Evolutionary conservation across 2,329 filamentous ascomycete species (phyloP), one percentile per base, ranked within the genome.

Genomic region (Sclerotinia minor): DNA sequence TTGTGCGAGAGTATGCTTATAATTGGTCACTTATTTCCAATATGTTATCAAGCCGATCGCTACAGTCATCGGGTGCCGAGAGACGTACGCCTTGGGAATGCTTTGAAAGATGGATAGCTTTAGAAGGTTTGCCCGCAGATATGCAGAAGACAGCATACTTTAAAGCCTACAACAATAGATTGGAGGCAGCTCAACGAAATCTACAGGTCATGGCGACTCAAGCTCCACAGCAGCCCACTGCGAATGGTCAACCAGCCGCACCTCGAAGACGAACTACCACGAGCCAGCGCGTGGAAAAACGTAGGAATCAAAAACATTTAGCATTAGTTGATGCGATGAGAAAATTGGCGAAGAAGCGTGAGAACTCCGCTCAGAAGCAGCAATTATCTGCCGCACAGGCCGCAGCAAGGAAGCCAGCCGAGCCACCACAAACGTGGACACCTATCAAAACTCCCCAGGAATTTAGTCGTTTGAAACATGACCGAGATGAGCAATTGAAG

Each of bases 81-180:
- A 86, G 95, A 70, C 87, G 95, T 59, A 98, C 94, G 3, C 93
- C 94, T 0, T 99, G 95, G 95, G 95, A 99, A 80, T 99, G 95
- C 77, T 99, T 99, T 74, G 95, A 99, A 79, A 87, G 95, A 54
- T 99, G 94, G 94, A 91, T 97, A 66, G 89, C 91, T 73, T 82
- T 98, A 17, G 95, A 98, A 79, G 93, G 94, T 1, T 82, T 97
- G 49, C 94, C 95, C 5, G 87, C 90, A 15, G 95, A 99, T 72
- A 96, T 98, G 90, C 89, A 91, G 24, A 97, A 97, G 80, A 97
- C 92, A 0, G 90, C 94, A 55, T 99, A 98, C 77, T 99, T 98
- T 83, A 92, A 93, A 75, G 80, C 85, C 1, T 89, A 89, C 75
- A 87, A 86, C 71, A 80, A 79, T 13, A 80, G 87, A 38, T 87